These are phyloP conservation scores for Ogataea pignaliae DNA, from an alignment of 805 yeast species.

Conservation along the genomic window DNA sequence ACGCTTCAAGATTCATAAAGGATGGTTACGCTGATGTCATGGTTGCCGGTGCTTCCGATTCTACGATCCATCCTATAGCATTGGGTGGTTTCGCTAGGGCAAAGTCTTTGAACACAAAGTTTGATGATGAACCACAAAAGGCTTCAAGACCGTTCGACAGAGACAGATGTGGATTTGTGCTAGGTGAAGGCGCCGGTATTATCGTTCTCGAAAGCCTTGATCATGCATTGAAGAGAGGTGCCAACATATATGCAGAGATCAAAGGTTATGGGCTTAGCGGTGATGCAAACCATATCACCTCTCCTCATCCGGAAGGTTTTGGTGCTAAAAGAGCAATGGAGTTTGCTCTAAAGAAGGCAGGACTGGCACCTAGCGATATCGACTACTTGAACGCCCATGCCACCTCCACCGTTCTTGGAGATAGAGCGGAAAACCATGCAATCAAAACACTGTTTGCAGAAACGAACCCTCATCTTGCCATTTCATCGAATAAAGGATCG, in stretches of 20 bases:
- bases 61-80: conserved; percentile 79
- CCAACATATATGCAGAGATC: conserved; percentile 72
- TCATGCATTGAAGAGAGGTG: conserved; percentile 66
- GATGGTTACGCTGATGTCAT: conserved; percentile 81
- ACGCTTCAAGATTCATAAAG: conserved; percentile 75
- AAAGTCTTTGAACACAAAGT: conserved; percentile 65
- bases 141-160: conserved; percentile 89
- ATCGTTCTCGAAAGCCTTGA: conserved; percentile 71
- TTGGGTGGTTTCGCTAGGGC: conserved; percentile 91
- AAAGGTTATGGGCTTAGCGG: conserved; percentile 88
- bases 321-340: conserved; percentile 86
- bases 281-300: conserved; percentile 90
- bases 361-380: conserved; percentile 42
- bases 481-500: conserved; percentile 86
- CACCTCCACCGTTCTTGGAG: conserved; percentile 88
- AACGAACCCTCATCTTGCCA: conserved; percentile 36
- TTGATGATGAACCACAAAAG: conserved; percentile 52
- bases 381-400: conserved; percentile 95
- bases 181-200: conserved; percentile 91
- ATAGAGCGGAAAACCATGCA: conserved; percentile 79
- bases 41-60: conserved; percentile 94
- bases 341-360: conserved; percentile 58
- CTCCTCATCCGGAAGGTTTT: conserved; percentile 76
- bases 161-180: conserved; percentile 78
- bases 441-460: conserved; percentile 49